Conservation (phyloP, 139 green algal species). For the Diplosphaera chodatii region DNA sequence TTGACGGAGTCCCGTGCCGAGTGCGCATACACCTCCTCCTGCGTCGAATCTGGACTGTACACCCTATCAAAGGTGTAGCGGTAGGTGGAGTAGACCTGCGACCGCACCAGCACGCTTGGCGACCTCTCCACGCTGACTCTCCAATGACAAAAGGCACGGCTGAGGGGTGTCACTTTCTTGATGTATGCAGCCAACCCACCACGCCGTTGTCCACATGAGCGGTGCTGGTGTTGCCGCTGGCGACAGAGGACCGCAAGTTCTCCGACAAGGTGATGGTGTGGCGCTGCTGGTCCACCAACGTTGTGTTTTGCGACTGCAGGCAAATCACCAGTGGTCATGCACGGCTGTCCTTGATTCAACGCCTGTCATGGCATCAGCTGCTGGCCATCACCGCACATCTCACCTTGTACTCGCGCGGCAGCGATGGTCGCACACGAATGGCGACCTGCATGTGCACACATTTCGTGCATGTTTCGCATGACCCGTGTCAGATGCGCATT, state of each 20-base stretch:
- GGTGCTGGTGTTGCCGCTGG: conserved; percentile 12
- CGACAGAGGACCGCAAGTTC: conserved; percentile 49
- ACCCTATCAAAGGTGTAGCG: conserved; percentile 91
- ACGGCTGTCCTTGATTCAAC: too few species aligned
- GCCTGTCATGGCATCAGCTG: too few species aligned
- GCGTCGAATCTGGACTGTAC: conserved; percentile 65
- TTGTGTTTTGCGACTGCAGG: conserved; percentile 65
- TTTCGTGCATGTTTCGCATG: too few species aligned
- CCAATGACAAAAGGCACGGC: too few species aligned
- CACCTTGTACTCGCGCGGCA: conserved; percentile 59
- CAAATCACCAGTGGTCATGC: too few species aligned
- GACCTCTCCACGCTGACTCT: too few species aligned
- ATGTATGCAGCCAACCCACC: too few species aligned
- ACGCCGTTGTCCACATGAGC: conserved; percentile 32
- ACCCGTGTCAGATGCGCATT: too few species aligned
- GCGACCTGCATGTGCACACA: conserved; percentile 62
- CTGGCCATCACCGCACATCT: too few species aligned
- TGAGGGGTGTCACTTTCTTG: too few species aligned
- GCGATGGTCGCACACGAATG: conserved; percentile 74
- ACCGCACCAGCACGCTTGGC: too few species aligned
- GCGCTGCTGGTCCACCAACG: conserved; percentile 47
- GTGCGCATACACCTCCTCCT: conserved; percentile 77
- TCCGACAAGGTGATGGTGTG: conserved; percentile 71
- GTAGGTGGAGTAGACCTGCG: conserved; percentile 36
- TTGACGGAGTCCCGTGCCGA: conserved; percentile 39